Base-by-base conservation (phyloP, 768 basidiomycete species). In the Trametes cingulata region DNA sequence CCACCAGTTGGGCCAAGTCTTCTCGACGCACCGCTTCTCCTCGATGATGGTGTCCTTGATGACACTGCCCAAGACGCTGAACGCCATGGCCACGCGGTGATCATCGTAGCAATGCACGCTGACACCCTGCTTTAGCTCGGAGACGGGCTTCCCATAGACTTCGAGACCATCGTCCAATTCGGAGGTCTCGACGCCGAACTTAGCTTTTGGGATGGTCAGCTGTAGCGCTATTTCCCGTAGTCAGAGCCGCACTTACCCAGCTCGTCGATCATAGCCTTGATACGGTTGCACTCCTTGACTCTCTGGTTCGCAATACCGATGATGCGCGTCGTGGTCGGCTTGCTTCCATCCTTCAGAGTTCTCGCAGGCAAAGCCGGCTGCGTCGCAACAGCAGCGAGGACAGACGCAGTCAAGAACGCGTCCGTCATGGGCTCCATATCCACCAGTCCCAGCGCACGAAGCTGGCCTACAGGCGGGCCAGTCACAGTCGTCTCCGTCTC, bases 401-500 rank as follows among this genome's bases (percentile, higher is more conserved):
- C 95, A 12, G 86, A 90, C 9, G 97, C 96, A 2, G 95, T 98
- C 76, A 98, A 82, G 79, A 99, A 99, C 20, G 96, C 97, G 72
- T 99, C 97, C 7, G 97, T 99, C 97, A 99, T 98, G n/a, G 89
- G 87, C 74, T 97, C 94, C 97, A 98, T 98, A 71, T 98, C 93
- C 20, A 98, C 85, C 66, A 87, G 83, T 52, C 90, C 91, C 50
- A 97, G 81, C 1, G 91, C 91, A 64, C 87, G 86, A 49, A 99
- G 81, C 65, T 85, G 78, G 0, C 94, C 92, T 13, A 86, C 74
- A 0, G 91, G 87, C 3, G 96, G 96, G 0, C 97, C 97, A 0
- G 83, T 87, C 35, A 98, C 97, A 10, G 93, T 97, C 9, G 96
- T 98, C 72, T 90, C 87, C 0, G 85, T 88, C 25, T 80, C 84